A percentile compares a stretch with the other conserved stretches of the same genome.
These are phyloP conservation scores for Hemileccinum impolitum DNA, from an alignment of 768 basidiomycete species.

Conservation along the genomic window DNA sequence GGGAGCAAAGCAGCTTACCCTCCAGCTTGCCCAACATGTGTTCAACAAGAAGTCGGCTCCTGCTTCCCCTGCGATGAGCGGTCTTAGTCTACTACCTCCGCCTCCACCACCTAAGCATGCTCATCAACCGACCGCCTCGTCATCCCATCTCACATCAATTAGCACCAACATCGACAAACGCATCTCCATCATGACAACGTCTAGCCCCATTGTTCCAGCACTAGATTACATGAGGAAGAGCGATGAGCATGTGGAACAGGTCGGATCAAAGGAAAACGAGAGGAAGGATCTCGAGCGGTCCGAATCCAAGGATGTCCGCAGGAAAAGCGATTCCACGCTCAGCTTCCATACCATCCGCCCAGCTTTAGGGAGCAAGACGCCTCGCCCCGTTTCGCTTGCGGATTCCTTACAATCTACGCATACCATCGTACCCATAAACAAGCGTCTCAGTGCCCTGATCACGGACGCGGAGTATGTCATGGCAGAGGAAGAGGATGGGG, in stretches of 20 bases:
- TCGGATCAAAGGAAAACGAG: constrained; percentile 22
- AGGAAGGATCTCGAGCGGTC: constrained; percentile 32
- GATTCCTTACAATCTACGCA: constrained; percentile 73
- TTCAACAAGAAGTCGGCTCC: constrained; percentile 39
- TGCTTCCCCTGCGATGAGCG: constrained; percentile 32
- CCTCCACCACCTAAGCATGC: constrained; percentile 39
- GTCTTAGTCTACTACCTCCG: constrained; percentile 30
- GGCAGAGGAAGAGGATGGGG: constrained; percentile 55
- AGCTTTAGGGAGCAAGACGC: constrained; percentile 45
- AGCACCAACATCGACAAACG: constrained; percentile 36
- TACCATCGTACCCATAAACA: constrained; percentile 65
- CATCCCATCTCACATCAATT: constrained; percentile 23
- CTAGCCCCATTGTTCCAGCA: constrained; percentile 58
- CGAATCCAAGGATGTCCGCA: constrained; percentile 66
- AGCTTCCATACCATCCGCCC: constrained; percentile 71
- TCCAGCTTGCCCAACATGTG: constrained; percentile 46
- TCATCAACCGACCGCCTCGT: constrained; percentile 13
- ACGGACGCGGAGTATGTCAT: constrained; percentile 65
- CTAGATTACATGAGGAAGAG: constrained; percentile 49
- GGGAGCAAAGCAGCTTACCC: constrained; percentile 35
- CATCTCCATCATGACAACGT: constrained; percentile 47
- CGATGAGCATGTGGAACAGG: constrained; percentile 31
- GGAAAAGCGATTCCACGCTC: constrained; percentile 82
- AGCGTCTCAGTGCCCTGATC: constrained; percentile 64
- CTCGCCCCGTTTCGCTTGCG: constrained; percentile 74